A percentile compares a stretch with the other conserved stretches of the same genome.
Conservation (phyloP, 768 basidiomycete species). For the Naganishia vaughanmartiniae region DNA sequence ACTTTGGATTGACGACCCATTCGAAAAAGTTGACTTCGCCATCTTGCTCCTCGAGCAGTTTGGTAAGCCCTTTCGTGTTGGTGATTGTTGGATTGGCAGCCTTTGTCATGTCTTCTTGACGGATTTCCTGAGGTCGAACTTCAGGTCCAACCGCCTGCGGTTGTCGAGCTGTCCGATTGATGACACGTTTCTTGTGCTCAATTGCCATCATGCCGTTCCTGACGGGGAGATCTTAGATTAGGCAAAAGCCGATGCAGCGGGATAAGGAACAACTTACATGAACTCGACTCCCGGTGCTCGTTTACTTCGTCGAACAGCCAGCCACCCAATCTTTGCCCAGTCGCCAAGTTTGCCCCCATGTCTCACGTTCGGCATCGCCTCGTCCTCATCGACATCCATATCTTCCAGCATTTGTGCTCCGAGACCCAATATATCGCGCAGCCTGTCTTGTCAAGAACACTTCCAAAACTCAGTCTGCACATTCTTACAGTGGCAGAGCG, state of each 20-base stretch:
- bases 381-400: slow-evolving; percentile 46
- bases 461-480: not conserved
- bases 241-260: not conserved
- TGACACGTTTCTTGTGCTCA: slow-evolving; percentile 73
- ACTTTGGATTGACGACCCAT: slow-evolving; percentile 83
- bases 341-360: slow-evolving; percentile 52
- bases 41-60: slow-evolving; percentile 11
- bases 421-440: slow-evolving; percentile 40
- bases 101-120: slow-evolving; percentile 31
- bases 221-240: not conserved
- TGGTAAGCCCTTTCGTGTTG: slow-evolving; percentile 3
- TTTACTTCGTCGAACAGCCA: slow-evolving; percentile 73
- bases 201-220: slow-evolving; percentile 90
- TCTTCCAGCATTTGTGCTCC: slow-evolving; percentile 44
- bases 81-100: slow-evolving; percentile 21
- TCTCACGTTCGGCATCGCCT: slow-evolving; percentile 52
- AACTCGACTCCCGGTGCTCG: slow-evolving; percentile 79
- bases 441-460: slow-evolving; percentile 29
- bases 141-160: slow-evolving; percentile 61
- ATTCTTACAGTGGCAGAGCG: too few relatives aligned
- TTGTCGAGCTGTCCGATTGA: slow-evolving; percentile 68
- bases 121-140: slow-evolving; percentile 67
- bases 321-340: slow-evolving; percentile 83
- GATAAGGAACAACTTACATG: slow-evolving; percentile 62
- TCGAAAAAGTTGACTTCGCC: slow-evolving; percentile 59